Evolutionary conservation across 768 basidiomycete genomes (phyloP).

Genomic region (Pisolithus microcarpus): DNA sequence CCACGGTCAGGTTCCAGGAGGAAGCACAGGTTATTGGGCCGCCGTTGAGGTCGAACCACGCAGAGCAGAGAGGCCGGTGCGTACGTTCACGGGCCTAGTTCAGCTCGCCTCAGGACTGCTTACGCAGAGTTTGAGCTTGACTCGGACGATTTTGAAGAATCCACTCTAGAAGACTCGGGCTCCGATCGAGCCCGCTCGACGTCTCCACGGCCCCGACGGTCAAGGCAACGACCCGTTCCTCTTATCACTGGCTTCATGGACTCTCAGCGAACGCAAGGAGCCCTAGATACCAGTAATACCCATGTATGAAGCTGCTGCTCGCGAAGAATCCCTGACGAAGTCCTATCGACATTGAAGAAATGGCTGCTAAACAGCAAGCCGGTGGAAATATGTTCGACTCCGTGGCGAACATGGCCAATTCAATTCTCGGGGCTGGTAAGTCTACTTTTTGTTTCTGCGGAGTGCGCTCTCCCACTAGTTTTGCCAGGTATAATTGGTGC

Average conservation of each 20-base stretch:
- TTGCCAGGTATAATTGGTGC: conserved; percentile 64
- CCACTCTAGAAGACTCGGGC: conserved; percentile 25
- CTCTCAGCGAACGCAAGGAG: conserved; percentile 48
- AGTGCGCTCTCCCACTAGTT: conserved; percentile 12
- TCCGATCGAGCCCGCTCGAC: conserved; percentile 15
- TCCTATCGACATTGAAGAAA: conserved; percentile 53
- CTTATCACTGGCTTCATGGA: conserved; percentile 77
- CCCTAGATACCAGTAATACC: conserved; percentile 51
- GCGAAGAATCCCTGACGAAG: conserved; percentile 16
- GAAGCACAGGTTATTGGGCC: conserved; percentile 64
- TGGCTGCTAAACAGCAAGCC: conserved; percentile 56
- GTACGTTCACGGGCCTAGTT: conserved; percentile 28
- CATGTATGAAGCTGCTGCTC: conserved; percentile 31
- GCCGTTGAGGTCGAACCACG: conserved; percentile 60
- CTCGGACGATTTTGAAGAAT: conserved; percentile 70
- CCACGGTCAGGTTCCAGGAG: conserved; percentile 59
- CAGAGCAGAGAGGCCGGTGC: conserved; percentile 77
- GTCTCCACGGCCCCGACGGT: conserved; percentile 27
- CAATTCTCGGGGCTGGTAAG: conserved; percentile 87
- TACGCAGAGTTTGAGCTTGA: conserved; percentile 75
- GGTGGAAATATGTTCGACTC: conserved; percentile 77
- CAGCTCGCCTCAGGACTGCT: conserved; percentile 6
- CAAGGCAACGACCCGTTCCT: conserved; percentile 56
- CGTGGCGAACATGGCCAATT: conserved; percentile 92
- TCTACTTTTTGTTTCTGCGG: neutral